A percentile compares a stretch with the other conserved stretches of the same genome.
Conservation (phyloP, 2,329 filamentous ascomycete genomes). For the Colletotrichum cereale region DNA sequence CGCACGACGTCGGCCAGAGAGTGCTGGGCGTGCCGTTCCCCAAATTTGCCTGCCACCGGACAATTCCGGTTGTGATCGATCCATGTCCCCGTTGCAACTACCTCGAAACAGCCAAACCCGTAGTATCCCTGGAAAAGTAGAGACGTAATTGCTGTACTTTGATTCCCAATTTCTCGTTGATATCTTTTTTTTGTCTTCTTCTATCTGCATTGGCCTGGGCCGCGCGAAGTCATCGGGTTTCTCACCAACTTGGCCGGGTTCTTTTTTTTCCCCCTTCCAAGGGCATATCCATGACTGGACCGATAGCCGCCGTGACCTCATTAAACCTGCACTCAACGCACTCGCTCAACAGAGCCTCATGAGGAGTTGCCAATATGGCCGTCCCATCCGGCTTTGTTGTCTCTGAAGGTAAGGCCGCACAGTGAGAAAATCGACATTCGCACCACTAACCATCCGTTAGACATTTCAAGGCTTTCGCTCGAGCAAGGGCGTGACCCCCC, state of each 20-base stretch:
- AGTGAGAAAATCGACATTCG: not conserved
- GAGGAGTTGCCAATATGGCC: constrained; percentile 31
- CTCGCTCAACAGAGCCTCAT: constrained; percentile 31
- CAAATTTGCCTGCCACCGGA: constrained; percentile 40
- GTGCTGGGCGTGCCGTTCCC: constrained; percentile 35
- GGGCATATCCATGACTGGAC: constrained; percentile 30
- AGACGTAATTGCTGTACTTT: not conserved
- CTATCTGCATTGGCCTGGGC: too few relatives aligned
- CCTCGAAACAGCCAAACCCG: constrained; percentile 19
- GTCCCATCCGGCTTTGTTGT: constrained; percentile 48
- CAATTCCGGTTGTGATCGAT: constrained; percentile 38
- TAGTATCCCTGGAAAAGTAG: not conserved
- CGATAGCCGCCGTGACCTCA: constrained; percentile 33
- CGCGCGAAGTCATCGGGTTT: not conserved
- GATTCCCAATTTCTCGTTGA: not conserved
- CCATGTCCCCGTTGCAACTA: constrained; percentile 30
- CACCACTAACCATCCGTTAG: constrained; percentile 46
- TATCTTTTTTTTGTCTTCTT: not conserved
- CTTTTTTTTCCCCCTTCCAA: not conserved
- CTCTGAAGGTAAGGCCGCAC: constrained; percentile 50
- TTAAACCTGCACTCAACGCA: constrained; percentile 32
- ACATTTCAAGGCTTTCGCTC: constrained; percentile 57
- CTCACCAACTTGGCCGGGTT: not conserved
- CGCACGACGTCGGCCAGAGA: constrained; percentile 22
- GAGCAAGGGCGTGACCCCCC: constrained; percentile 48